Evolutionary conservation across 2,329 filamentous ascomycete genomes (phyloP), one percentile per base, ranked within the genome.

Genomic region (Colletotrichum sp.): DNA sequence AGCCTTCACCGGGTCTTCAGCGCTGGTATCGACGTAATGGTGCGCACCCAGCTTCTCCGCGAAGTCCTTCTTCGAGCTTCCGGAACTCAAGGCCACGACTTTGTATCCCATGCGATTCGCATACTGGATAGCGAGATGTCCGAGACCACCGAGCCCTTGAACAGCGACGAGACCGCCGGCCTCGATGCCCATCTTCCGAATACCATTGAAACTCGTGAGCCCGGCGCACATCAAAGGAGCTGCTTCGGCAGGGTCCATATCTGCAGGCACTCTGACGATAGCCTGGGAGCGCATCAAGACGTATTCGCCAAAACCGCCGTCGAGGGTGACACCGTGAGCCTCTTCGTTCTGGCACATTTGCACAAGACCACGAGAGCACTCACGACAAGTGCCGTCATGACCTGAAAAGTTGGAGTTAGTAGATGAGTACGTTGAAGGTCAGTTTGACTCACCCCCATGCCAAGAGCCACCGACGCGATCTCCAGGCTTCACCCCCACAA

Each of bases 121-220:
- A 82, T 93, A 96, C 82, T 96, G 94, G 32, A 96, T 92, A 0
- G 93, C 95, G 34, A 96, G 83, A 83, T 96, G 95, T 3, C 95
- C 95, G 0, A 96, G 88, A 3, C 95, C 95, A 68, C 95, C 92
- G 4, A 96, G 87, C 13, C 94, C 95, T 76, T 96, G 92, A 26
- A 92, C 81, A 24, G 90, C 91, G 1, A 92, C 88, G 1, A 89
- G 76, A 18, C 84, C 85, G 12, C 90, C 90, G 70, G 89, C 87
- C 79, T 88, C 85, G 60, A 92, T 84, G 26, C 86, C 81, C 77
- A 90, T 85, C 82, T 90, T 90, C 77, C 90, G 88, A 67, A 92
- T 89, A n/a, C 85, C 84, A 81, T 92, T 92, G 84, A 92, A 92
- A 10, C 91, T 90, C 12, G 91, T 93, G 21, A 93, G 89, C n/a